phyloP scores from a whole-genome alignment of 371 early-diverging fungal species.

The Cokeromyces recurvatus region DNA sequence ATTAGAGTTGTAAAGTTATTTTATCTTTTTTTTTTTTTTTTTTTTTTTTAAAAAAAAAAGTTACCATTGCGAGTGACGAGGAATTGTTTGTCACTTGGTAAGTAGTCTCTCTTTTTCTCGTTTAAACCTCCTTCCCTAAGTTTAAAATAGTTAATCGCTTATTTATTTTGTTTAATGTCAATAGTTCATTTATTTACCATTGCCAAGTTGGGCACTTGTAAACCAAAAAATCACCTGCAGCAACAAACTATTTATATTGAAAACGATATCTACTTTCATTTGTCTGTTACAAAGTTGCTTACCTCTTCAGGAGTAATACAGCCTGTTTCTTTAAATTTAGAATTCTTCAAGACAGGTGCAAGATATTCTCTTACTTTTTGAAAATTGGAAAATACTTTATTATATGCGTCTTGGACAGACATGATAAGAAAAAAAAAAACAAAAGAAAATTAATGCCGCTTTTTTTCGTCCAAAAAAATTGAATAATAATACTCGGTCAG shows the following conservation, averaged over 20 bases:
- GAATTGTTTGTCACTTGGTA: constrained; percentile 92
- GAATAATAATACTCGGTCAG: too few relatives aligned
- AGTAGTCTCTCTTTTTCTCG: constrained; percentile 82
- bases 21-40: too few relatives aligned
- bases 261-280: too few relatives aligned
- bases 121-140: constrained; percentile 83
- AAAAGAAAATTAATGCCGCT: too few relatives aligned
- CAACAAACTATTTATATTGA: constrained; percentile 94
- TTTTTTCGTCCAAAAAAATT: too few relatives aligned
- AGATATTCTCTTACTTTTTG: constrained; percentile 74
- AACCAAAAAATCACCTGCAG: constrained; percentile 95
- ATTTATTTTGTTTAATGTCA: too few relatives aligned
- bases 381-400: constrained; percentile 44
- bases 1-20: too few relatives aligned
- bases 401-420: constrained; percentile 48
- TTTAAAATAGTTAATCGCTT: too few relatives aligned
- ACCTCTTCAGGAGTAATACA: constrained; percentile 95
- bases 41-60: too few relatives aligned
- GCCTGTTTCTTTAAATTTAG: constrained; percentile 92
- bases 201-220: constrained; percentile 98
- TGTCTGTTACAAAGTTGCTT: constrained; percentile 16
- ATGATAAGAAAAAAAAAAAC: constrained; percentile 3
- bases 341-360: constrained; percentile 89
- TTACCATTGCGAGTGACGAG: constrained; percentile 92
- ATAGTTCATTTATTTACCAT: constrained; percentile 77